phyloP scores from a whole-genome alignment of 1,284 basidiomycete genomes.

The Phellopilus nigrolimitatus region DNA sequence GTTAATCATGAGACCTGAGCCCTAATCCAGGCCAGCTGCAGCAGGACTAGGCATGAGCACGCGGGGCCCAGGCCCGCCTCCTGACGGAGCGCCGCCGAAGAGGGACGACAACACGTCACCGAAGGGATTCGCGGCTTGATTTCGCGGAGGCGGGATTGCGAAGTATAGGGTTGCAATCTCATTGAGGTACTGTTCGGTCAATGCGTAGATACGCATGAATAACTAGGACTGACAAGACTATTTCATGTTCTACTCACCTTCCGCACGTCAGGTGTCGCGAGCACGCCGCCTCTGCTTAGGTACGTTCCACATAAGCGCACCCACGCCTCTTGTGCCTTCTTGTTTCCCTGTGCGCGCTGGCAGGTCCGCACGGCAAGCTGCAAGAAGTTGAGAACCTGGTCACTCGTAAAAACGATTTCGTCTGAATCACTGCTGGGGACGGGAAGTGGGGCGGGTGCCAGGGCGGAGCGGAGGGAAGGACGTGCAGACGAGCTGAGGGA shows the following conservation, averaged over 20 bases:
- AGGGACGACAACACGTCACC: slow-evolving; percentile 81
- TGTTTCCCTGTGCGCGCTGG: slow-evolving; percentile 78
- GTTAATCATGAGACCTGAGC: too few species aligned
- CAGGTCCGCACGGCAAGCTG: slow-evolving; percentile 83
- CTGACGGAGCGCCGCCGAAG: slow-evolving; percentile 53
- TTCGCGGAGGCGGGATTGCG: slow-evolving; percentile 68
- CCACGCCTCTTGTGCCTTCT: slow-evolving; percentile 74
- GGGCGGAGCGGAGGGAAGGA: slow-evolving; percentile 36
- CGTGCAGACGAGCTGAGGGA: slow-evolving; percentile 45
- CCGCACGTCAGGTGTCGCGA: slow-evolving; percentile 67
- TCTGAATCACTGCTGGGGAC: slow-evolving; percentile 36
- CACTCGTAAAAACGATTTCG: slow-evolving; percentile 69
- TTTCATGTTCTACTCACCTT: slow-evolving; percentile 45
- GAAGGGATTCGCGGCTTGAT: slow-evolving; percentile 69
- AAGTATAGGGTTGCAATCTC: slow-evolving; percentile 75
- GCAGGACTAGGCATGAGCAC: slow-evolving; percentile 36
- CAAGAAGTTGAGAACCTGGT: slow-evolving; percentile 76
- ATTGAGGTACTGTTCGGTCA: slow-evolving; percentile 31
- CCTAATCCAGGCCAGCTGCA: slow-evolving; percentile 35
- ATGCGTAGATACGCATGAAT: neutral
- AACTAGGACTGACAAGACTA: neutral
- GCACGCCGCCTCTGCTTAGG: slow-evolving; percentile 56
- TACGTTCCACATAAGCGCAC: slow-evolving; percentile 78
- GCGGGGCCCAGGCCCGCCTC: slow-evolving; percentile 30
- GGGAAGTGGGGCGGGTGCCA: slow-evolving; percentile 39